Conservation (phyloP, 805 yeast species). For the Yamadazyma endophytica region DNA sequence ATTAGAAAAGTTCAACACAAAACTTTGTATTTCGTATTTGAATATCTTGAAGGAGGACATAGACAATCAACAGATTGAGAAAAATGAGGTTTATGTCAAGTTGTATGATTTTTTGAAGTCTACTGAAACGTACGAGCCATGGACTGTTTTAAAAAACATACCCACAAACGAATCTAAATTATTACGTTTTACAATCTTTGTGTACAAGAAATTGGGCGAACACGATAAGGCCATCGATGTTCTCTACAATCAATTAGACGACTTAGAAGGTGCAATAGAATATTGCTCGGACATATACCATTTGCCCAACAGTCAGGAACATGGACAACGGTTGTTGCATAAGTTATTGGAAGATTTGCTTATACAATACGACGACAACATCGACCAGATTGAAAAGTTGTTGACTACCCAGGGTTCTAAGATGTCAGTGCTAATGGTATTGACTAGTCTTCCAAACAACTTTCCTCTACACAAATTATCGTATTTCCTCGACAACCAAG, state of each 20-base stretch:
- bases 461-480: conserved; percentile 44
- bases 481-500: conserved; percentile 40
- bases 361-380: conserved; percentile 29
- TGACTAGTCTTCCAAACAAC: conserved; percentile 49
- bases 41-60: conserved; percentile 11
- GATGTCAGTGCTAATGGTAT: conserved; percentile 42
- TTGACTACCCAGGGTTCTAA: conserved; percentile 43
- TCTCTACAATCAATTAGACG: conserved; percentile 52
- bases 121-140: conserved; percentile 31
- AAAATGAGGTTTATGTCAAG: conserved; percentile 21
- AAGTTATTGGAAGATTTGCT: conserved; percentile 47
- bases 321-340: conserved; percentile 46
- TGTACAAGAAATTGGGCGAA: conserved; percentile 55
- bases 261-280: conserved; percentile 52
- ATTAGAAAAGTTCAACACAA: conserved; percentile 29
- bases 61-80: conserved; percentile 8
- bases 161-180: conserved; percentile 28
- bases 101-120: conserved; percentile 27
- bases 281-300: conserved; percentile 53
- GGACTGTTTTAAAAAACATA: conserved; percentile 29
- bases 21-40: conserved; percentile 29
- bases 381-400: conserved; percentile 37
- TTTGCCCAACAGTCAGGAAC: conserved; percentile 21
- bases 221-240: conserved; percentile 63
- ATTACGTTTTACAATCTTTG: conserved; percentile 49